Evolutionary conservation across 192 early-diverging fungal species (phyloP).

Genomic region (Umbelopsis vinacea): DNA sequence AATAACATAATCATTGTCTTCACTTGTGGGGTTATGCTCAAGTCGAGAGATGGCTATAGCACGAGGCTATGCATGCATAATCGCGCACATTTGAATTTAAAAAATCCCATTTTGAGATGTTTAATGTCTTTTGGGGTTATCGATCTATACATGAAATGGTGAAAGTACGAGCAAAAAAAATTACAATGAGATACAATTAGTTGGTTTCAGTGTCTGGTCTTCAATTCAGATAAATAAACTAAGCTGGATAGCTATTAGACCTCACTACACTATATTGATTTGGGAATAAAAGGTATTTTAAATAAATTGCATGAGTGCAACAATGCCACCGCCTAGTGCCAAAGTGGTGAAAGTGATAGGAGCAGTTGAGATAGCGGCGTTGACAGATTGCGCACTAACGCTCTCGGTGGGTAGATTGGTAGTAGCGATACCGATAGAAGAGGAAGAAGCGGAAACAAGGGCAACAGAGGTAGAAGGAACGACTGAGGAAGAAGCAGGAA

Average conservation of each 20-base stretch:
- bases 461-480: background rate
- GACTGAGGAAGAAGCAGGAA: background rate
- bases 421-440: background rate
- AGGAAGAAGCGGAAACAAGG: background rate
- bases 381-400: constrained; percentile 29
- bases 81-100: no score
- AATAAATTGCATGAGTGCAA: constrained; percentile 5
- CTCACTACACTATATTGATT: constrained; percentile 3
- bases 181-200: background rate
- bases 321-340: constrained; percentile 3
- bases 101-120: no score
- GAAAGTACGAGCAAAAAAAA: background rate
- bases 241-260: constrained; percentile 7
- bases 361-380: background rate
- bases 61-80: no score
- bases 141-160: background rate
- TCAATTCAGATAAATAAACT: constrained; percentile 12
- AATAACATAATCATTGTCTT: no score
- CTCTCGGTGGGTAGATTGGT: constrained; percentile 6
- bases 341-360: constrained; percentile 1
- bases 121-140: no score
- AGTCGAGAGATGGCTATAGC: no score
- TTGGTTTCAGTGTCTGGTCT: background rate
- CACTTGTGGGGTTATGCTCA: no score
- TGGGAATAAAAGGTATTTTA: constrained; percentile 8